phyloP scores from a whole-genome alignment of 2,329 filamentous ascomycete species.

The Clarireedia hainanense region DNA sequence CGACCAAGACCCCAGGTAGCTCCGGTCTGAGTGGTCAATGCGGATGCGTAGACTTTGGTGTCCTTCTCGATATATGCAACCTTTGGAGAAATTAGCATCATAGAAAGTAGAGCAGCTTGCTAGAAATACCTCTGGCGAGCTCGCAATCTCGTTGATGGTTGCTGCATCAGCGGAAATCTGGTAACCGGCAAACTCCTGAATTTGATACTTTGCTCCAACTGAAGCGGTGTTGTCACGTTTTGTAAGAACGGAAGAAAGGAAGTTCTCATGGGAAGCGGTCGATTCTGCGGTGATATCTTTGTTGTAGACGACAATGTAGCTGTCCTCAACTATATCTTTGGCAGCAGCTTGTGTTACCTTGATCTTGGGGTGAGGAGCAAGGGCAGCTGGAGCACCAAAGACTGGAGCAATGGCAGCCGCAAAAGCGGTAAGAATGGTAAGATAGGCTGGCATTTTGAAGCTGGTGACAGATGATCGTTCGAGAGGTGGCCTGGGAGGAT shows the following conservation, averaged over 20 bases:
- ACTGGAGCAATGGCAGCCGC: conserved; percentile 24
- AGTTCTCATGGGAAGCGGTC: conserved; percentile 42
- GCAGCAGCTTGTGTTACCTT: conserved; percentile 39
- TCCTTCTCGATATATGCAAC: conserved; percentile 28
- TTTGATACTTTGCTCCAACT: conserved; percentile 23
- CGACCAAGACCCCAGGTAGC: conserved; percentile 29
- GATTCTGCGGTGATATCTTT: conserved; percentile 40
- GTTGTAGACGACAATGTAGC: conserved; percentile 61
- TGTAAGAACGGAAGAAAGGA: conserved; percentile 41
- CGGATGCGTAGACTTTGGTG: conserved; percentile 26
- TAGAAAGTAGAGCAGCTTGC: no score
- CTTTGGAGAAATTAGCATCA: conserved; percentile 2
- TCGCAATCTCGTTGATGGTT: conserved; percentile 24
- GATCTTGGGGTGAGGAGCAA: conserved; percentile 9
- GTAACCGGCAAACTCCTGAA: conserved; percentile 23
- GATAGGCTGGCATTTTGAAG: conserved; percentile 22
- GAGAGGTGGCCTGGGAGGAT: not conserved
- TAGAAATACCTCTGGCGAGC: conserved; percentile 21
- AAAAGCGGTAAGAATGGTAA: conserved; percentile 22
- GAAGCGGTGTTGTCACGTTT: conserved; percentile 44
- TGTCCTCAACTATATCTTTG: conserved; percentile 43
- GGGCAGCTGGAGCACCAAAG: conserved; percentile 19
- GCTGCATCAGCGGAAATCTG: conserved; percentile 21
- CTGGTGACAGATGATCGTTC: not conserved
- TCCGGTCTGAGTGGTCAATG: conserved; percentile 19